A percentile compares a stretch with the other conserved stretches of the same genome.
phyloP scores from a whole-genome alignment of 768 basidiomycete genomes.

The Pleurotus tuoliensis region DNA sequence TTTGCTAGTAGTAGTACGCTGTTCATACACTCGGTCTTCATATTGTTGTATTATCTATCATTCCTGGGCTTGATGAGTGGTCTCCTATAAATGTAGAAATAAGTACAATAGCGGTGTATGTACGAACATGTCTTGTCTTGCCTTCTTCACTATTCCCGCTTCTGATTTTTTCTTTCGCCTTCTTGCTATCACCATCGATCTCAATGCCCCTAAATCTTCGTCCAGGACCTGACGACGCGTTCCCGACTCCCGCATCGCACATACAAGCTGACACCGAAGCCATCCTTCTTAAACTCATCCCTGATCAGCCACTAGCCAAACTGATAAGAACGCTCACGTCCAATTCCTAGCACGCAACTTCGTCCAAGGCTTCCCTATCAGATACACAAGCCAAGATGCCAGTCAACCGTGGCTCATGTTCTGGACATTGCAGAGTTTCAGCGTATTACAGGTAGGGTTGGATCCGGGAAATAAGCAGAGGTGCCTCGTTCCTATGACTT shows the following conservation, averaged over 20 bases:
- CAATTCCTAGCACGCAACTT: conserved; percentile 72
- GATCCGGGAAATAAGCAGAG: conserved; percentile 76
- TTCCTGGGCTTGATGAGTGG: neutral
- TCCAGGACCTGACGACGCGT: conserved; percentile 50
- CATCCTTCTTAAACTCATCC: conserved; percentile 52
- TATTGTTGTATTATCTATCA: neutral
- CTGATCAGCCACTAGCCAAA: conserved; percentile 21
- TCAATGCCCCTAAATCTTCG: conserved; percentile 12
- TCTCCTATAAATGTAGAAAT: neutral
- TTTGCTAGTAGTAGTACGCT: neutral
- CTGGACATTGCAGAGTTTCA: conserved; percentile 88
- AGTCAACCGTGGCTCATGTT: conserved; percentile 94
- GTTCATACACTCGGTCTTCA: neutral
- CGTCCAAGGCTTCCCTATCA: conserved; percentile 73
- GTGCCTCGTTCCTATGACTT: conserved; percentile 23
- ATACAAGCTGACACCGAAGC: conserved; percentile 66
- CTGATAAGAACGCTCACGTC: conserved; percentile 68
- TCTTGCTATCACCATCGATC: conserved; percentile 12
- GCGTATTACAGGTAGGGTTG: conserved; percentile 69
- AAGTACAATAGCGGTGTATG: neutral
- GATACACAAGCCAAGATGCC: conserved; percentile 85
- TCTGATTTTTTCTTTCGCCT: conserved; percentile 8
- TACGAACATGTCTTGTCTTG: neutral
- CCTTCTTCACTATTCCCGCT: neutral
- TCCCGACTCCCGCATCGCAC: conserved; percentile 59